Conservation (phyloP, 768 basidiomycete species). For the Lactarius akahatsu region DNA sequence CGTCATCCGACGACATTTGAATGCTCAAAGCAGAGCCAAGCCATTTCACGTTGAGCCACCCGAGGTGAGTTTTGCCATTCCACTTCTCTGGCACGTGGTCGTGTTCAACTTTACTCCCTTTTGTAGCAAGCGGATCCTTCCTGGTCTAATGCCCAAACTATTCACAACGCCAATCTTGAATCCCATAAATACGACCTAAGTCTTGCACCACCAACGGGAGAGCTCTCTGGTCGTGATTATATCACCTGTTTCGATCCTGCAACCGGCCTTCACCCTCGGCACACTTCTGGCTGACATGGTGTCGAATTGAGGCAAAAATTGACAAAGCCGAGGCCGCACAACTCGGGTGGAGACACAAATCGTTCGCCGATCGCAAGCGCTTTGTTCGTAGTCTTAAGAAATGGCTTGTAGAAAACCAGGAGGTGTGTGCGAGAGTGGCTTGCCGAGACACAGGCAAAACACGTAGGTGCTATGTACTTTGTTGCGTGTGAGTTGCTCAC, state of each 20-base stretch:
- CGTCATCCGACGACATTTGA: conserved; percentile 71
- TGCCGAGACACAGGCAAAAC: conserved; percentile 97
- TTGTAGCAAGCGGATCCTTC: conserved; percentile 35
- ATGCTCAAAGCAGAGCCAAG: conserved; percentile 69
- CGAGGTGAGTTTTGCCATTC: conserved; percentile 44
- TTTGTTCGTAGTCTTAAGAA: conserved; percentile 85
- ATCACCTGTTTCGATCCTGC: conserved; percentile 94
- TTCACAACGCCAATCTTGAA: conserved; percentile 58
- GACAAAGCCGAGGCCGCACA: conserved; percentile 63
- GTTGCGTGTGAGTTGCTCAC: not conserved
- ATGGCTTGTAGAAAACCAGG: conserved; percentile 93
- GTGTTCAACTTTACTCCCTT: not conserved
- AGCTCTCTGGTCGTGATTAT: conserved; percentile 53
- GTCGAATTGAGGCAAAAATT: conserved; percentile 77
- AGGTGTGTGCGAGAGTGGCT: conserved; percentile 79
- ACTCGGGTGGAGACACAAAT: conserved; percentile 66
- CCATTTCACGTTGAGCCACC: conserved; percentile 61
- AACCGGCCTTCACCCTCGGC: conserved; percentile 74
- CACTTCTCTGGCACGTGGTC: conserved; percentile 14
- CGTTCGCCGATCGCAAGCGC: conserved; percentile 75
- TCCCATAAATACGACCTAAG: conserved; percentile 60
- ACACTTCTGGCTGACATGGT: conserved; percentile 73
- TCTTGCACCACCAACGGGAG: conserved; percentile 49
- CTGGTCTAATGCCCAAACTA: conserved; percentile 53
- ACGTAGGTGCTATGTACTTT: conserved; percentile 46